These are phyloP conservation scores for Aspergillus sojae DNA, from an alignment of 2,329 filamentous ascomycete genomes.

Conservation along the genomic window DNA sequence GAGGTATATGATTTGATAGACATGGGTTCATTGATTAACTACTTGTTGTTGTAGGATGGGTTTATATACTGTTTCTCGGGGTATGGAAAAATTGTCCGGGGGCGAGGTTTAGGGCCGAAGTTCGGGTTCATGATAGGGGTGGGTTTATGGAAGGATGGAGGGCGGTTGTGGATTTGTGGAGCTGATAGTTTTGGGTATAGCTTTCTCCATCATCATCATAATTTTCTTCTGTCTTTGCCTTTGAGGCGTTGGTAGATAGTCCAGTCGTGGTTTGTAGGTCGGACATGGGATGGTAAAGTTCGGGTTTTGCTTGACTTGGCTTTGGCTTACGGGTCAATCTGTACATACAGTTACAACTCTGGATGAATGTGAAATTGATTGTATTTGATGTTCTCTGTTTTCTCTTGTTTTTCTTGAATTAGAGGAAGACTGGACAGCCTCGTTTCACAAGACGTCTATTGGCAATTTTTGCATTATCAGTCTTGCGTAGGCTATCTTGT, in stretches of 20 bases:
- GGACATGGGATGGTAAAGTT: neutral
- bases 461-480: neutral
- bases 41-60: neutral
- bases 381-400: neutral
- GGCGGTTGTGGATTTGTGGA: no score
- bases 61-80: neutral
- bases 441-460: neutral
- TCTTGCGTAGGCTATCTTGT: neutral
- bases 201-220: no score
- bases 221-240: no score
- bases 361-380: neutral
- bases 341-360: neutral
- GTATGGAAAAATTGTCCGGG: neutral
- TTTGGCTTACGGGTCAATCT: neutral
- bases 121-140: neutral
- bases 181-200: no score
- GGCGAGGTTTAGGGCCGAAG: neutral
- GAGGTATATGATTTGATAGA: no score
- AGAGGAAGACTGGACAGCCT: neutral
- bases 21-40: neutral
- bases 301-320: neutral
- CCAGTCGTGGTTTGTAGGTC: neutral
- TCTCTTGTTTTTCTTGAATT: neutral
- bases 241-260: no score
- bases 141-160: neutral